Conservation (phyloP, 78 protist species). For the Cyanophora paradoxa region DNA sequence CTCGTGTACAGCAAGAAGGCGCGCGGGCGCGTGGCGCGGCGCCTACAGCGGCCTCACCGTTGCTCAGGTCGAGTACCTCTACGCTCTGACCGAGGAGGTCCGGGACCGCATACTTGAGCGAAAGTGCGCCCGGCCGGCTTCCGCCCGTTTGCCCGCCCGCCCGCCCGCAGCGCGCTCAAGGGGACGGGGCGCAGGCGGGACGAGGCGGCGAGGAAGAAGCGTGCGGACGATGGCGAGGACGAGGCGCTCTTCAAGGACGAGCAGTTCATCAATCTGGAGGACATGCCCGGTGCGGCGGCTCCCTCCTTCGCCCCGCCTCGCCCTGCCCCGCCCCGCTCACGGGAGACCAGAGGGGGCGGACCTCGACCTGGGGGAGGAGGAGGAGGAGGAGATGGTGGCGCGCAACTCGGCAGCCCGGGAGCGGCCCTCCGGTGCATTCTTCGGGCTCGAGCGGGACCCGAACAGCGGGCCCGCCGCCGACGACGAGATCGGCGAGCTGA, state of each 20-base stretch:
- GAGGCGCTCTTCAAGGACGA: neutral
- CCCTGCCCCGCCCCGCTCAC: neutral
- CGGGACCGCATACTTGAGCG: neutral
- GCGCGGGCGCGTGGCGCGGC: too few relatives aligned
- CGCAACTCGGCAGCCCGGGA: neutral
- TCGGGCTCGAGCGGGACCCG: neutral
- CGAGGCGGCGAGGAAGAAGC: neutral
- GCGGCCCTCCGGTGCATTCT: neutral
- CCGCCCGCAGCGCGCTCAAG: neutral
- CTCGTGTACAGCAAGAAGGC: constrained; percentile 73
- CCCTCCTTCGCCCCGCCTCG: neutral
- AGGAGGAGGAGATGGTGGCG: neutral
- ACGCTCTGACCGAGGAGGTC: neutral
- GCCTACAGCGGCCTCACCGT: too few relatives aligned
- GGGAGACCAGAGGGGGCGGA: neutral
- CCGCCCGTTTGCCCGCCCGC: neutral
- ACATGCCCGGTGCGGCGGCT: neutral
- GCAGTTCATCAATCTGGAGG: too few relatives aligned
- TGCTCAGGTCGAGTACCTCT: constrained; percentile 21
- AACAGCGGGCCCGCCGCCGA: neutral
- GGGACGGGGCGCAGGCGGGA: too few relatives aligned
- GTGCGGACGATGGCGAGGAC: neutral
- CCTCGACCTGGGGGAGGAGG: too few relatives aligned
- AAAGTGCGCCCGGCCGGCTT: neutral
- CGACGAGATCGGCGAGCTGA: neutral